Base-by-base conservation (phyloP, 306 rosid genomes). In the Delonix regia region DNA sequence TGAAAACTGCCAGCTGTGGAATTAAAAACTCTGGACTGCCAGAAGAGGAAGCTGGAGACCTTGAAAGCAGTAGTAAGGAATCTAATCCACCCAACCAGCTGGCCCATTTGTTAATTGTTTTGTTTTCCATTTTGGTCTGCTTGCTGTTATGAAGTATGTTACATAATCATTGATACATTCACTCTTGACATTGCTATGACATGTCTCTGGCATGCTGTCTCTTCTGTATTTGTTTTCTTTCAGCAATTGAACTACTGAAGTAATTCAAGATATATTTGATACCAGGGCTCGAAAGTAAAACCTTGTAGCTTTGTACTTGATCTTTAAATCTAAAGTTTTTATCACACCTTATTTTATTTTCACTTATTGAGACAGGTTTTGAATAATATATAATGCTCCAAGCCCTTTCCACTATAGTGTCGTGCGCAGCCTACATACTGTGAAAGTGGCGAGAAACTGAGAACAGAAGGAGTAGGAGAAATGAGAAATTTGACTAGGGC, bases 1-100 rank as follows among this genome's bases (percentile, higher is more conserved):
- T 96, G 86, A 85, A 90, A 85, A 88, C 99, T 52, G 89, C 84
- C 53, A 84, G 97, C 60, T 93, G 98, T 83, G 99, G 98, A 83
- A 91, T 95, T 47, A 91, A 84, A 85, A 91, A 78, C 75, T 85
- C 93, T 79, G 97, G 69, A 83, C 89, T 90, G 81, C 91, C 89
- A 57, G 97, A 92, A 81, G 96, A 89, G 83, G 92, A 91, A 73
- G 91, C 89, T 36, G 91, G 85, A 75, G 96, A 91, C 80, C 68
- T 73, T 60, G 98, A 93, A 81, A 90, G 85, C 81, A 88, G 89
- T 66, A 85, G 94, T 95, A 86, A 85, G 94, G n/a, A 83, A 61
- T 81, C 67, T 86, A 55, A 62, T 82, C 61, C 51, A 21, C 60
- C 65, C 36, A 66, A 56, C 63, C 75, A 36, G 47, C 21, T 69